Percentiles rank a stretch among this genome's conserved stretches.
Conservation (phyloP, 2,329 filamentous ascomycete species). For the Emericellopsis cladophorae region DNA sequence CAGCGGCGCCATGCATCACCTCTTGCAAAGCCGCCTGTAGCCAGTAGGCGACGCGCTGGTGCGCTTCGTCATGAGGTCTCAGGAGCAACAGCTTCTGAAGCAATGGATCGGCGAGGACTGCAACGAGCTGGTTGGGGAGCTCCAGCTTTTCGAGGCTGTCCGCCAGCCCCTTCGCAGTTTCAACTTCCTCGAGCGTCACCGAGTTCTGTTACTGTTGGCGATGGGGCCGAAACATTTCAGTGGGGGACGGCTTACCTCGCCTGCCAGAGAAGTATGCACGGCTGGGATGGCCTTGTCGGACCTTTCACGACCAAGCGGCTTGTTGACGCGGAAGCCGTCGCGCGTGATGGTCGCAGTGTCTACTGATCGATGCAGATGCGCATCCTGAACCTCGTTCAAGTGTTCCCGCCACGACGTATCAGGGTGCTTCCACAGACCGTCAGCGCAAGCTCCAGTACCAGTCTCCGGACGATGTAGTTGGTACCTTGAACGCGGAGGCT, state of each 20-base stretch:
- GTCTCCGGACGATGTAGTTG: not conserved
- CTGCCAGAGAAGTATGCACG: constrained; percentile 63
- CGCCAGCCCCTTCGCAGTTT: constrained; percentile 56
- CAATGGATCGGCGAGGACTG: constrained; percentile 62
- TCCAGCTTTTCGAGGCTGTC: constrained; percentile 66
- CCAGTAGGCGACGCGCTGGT: constrained; percentile 46
- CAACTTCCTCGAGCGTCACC: constrained; percentile 65
- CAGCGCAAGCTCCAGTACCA: constrained; percentile 7
- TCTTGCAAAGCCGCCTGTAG: constrained; percentile 42
- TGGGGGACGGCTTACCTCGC: constrained; percentile 36
- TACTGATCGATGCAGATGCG: constrained; percentile 34
- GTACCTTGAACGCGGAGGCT: constrained; percentile 48
- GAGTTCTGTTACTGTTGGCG: constrained; percentile 12
- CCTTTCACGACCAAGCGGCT: constrained; percentile 20
- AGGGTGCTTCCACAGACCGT: constrained; percentile 41
- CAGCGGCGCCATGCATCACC: constrained; percentile 36
- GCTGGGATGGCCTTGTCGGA: constrained; percentile 41
- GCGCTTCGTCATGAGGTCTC: constrained; percentile 38
- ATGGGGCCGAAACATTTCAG: not conserved
- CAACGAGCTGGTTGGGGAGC: constrained; percentile 69
- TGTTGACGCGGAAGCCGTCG: constrained; percentile 50
- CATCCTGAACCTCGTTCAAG: constrained; percentile 53
- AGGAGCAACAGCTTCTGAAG: constrained; percentile 67
- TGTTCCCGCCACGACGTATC: constrained; percentile 62
- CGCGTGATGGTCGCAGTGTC: constrained; percentile 19